phyloP scores from a whole-genome alignment of 1,284 basidiomycete species.

The Cryptococcus neoformans region DNA sequence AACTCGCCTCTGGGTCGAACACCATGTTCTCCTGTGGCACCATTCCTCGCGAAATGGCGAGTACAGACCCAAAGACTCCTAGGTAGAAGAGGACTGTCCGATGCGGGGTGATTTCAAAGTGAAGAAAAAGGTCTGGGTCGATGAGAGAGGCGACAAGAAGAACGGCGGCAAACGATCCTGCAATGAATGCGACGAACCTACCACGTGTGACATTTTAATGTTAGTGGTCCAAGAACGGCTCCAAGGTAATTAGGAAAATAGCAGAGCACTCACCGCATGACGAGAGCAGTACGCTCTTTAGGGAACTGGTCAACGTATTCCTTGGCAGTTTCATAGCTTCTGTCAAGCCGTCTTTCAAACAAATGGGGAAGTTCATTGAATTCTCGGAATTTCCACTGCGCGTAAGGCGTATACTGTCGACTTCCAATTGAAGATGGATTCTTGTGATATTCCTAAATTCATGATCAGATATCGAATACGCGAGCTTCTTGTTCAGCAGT shows the following conservation, averaged over 20 bases:
- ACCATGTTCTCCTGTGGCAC: conserved; percentile 90
- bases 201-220: not conserved
- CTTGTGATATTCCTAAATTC: conserved; percentile 87
- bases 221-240: not conserved
- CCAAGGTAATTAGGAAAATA: not conserved
- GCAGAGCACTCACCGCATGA: conserved; percentile 66
- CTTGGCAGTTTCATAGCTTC: conserved; percentile 83
- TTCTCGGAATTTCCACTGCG: conserved; percentile 98
- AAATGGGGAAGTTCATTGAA: conserved; percentile 97
- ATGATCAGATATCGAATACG: not conserved
- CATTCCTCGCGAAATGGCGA: conserved; percentile 93
- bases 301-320: conserved; percentile 98
- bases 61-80: conserved; percentile 77
- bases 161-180: conserved; percentile 94
- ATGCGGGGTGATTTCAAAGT: conserved; percentile 92
- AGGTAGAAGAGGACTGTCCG: conserved; percentile 92
- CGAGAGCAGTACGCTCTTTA: conserved; percentile 83
- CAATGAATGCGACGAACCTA: conserved; percentile 92
- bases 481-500: not conserved
- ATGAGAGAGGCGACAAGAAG: conserved; percentile 84
- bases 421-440: conserved; percentile 92
- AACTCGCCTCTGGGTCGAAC: conserved; percentile 87
- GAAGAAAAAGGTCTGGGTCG: conserved; percentile 86
- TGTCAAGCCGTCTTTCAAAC: conserved; percentile 78
- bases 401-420: conserved; percentile 88